Evolutionary conservation across 768 basidiomycete genomes (phyloP).

Genomic region (Pleurotus salmoneostramineus): DNA sequence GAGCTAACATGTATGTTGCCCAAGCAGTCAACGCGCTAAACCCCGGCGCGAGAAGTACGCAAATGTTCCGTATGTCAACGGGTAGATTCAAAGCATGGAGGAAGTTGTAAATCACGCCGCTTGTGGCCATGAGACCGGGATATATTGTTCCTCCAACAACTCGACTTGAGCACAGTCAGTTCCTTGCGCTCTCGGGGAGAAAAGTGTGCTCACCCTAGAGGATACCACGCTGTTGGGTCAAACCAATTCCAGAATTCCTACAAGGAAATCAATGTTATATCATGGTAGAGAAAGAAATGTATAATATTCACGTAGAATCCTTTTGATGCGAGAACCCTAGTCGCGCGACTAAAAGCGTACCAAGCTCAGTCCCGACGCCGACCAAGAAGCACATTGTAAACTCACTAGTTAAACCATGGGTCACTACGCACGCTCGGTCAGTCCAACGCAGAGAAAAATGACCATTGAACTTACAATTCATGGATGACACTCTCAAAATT

Average conservation of each 20-base stretch:
- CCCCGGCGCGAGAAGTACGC: constrained; percentile 94
- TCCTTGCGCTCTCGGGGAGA: background rate
- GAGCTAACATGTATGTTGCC: constrained; percentile 87
- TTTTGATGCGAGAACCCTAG: constrained; percentile 82
- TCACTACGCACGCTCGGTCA: constrained; percentile 50
- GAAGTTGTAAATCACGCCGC: constrained; percentile 92
- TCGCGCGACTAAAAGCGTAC: constrained; percentile 70
- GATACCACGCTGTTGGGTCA: constrained; percentile 99
- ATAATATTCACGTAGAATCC: constrained; percentile 84
- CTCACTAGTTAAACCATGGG: constrained; percentile 99
- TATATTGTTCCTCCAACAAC: constrained; percentile 99
- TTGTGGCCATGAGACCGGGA: constrained; percentile 97
- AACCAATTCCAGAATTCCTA: constrained; percentile 99
- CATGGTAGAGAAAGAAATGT: background rate
- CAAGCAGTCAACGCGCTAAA: constrained; percentile 96
- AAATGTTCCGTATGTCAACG: constrained; percentile 95
- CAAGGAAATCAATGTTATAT: background rate
- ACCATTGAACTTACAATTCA: constrained; percentile 75
- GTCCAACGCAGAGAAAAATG: constrained; percentile 7
- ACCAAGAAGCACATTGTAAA: constrained; percentile 14
- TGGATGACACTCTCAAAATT: constrained; percentile 99
- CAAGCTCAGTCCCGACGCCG: constrained; percentile 13
- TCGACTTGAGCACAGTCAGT: constrained; percentile 41
- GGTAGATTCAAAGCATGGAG: constrained; percentile 88
- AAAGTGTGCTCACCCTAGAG: constrained; percentile 48